Evolutionary conservation across 805 yeast species (phyloP).

Genomic region (Metschnikowia lachancei): DNA sequence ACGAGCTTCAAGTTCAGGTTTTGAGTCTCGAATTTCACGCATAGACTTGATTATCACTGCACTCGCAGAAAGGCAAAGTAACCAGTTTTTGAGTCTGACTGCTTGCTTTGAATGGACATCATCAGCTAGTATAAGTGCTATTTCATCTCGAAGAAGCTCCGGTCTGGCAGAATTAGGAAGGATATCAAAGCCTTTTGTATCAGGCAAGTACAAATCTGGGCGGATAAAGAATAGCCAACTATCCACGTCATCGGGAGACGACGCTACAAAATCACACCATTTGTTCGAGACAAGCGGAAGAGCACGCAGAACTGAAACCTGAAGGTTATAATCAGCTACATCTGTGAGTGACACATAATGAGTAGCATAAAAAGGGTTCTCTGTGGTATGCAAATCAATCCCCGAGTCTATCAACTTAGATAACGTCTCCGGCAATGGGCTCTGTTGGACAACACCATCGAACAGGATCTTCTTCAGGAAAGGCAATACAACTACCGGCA

Average conservation of each 20-base stretch:
- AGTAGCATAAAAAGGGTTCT: slow-evolving; percentile 22
- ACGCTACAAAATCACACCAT: slow-evolving; percentile 24
- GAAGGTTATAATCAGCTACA: slow-evolving; percentile 15
- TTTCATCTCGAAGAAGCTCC: slow-evolving; percentile 16
- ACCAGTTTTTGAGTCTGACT: slow-evolving; percentile 15
- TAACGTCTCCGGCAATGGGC: slow-evolving; percentile 14
- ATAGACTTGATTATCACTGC: neutral
- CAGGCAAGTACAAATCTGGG: slow-evolving; percentile 18
- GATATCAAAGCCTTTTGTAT: slow-evolving; percentile 8
- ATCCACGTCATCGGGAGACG: slow-evolving; percentile 14
- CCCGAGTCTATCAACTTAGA: slow-evolving; percentile 12
- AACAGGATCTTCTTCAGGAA: slow-evolving; percentile 16
- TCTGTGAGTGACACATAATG: slow-evolving; percentile 23
- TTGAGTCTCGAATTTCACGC: neutral
- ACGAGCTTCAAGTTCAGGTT: neutral
- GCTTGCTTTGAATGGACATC: slow-evolving; percentile 7
- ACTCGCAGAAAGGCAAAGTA: slow-evolving; percentile 14
- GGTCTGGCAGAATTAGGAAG: slow-evolving; percentile 17
- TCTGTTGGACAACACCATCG: slow-evolving; percentile 13
- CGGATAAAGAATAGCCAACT: slow-evolving; percentile 25
- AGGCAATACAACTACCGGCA: slow-evolving; percentile 19
- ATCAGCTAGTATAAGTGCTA: slow-evolving; percentile 9
- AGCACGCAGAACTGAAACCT: slow-evolving; percentile 28
- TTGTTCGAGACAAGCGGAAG: slow-evolving; percentile 26
- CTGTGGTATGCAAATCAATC: slow-evolving; percentile 22